phyloP scores from a whole-genome alignment of 768 basidiomycete species.

The Candolleomyces aberdarensis region DNA sequence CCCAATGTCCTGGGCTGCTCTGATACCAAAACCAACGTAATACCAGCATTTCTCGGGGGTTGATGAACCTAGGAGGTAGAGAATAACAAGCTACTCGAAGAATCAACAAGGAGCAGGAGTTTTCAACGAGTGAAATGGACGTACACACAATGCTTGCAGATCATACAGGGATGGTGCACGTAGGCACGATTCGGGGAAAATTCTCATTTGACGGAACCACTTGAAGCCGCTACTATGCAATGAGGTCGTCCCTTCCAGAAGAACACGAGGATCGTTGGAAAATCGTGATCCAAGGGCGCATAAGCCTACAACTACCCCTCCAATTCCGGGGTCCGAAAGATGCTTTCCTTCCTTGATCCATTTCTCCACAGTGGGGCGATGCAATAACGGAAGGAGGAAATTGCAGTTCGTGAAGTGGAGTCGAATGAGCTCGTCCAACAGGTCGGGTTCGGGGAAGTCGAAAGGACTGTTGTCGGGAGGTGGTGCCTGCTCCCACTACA shows the following conservation, averaged over 20 bases:
- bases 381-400: slow-evolving; percentile 48
- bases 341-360: slow-evolving; percentile 40
- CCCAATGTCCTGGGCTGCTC: slow-evolving; percentile 58
- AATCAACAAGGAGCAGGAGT: neutral
- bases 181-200: slow-evolving; percentile 50
- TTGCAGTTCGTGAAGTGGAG: slow-evolving; percentile 51
- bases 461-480: slow-evolving; percentile 21
- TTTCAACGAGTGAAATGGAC: slow-evolving; percentile 10
- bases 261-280: slow-evolving; percentile 38
- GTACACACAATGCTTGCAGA: slow-evolving; percentile 54
- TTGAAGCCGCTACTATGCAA: slow-evolving; percentile 45
- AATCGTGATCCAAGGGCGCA: slow-evolving; percentile 54
- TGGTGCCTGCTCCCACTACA: slow-evolving; percentile 10
- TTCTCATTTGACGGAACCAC: slow-evolving; percentile 51
- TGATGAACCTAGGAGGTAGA: slow-evolving; percentile 41
- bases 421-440: slow-evolving; percentile 44
- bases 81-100: slow-evolving; percentile 30
- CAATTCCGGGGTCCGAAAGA: slow-evolving; percentile 41
- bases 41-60: slow-evolving; percentile 50
- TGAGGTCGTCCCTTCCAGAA: slow-evolving; percentile 24
- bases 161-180: slow-evolving; percentile 56
- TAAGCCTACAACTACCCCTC: slow-evolving; percentile 46
- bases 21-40: slow-evolving; percentile 50
- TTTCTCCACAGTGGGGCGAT: slow-evolving; percentile 52
- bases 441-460: slow-evolving; percentile 36